Conservation (phyloP, 78 protist genomes). For the Isochrysis galbana region DNA sequence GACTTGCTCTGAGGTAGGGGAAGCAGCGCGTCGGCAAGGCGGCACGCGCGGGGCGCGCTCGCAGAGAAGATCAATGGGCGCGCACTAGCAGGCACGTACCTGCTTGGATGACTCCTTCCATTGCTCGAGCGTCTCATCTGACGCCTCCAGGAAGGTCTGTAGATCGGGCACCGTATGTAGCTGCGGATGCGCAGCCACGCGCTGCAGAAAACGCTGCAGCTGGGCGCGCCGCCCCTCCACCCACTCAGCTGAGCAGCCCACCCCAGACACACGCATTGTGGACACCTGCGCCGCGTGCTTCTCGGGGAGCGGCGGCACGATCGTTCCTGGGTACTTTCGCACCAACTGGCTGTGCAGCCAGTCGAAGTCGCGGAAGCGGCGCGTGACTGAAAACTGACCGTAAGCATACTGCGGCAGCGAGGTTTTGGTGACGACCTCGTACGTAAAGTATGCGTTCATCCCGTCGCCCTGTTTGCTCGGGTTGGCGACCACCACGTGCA, state of each 20-base stretch:
- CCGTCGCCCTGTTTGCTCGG: slow-evolving; percentile 9
- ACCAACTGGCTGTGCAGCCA: slow-evolving; percentile 45
- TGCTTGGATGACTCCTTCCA: not conserved
- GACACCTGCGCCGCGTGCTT: not conserved
- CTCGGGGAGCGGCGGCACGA: slow-evolving; percentile 54
- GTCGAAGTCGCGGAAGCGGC: slow-evolving; percentile 57
- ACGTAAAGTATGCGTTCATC: not conserved
- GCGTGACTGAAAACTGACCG: not conserved
- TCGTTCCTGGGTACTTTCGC: slow-evolving; percentile 34
- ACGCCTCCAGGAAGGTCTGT: slow-evolving; percentile 29
- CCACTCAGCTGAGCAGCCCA: not conserved
- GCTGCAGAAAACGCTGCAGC: slow-evolving; percentile 24
- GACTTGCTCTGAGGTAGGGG: too few relatives aligned
- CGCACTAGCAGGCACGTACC: too few relatives aligned
- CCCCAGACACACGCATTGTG: not conserved
- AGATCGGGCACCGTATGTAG: not conserved
- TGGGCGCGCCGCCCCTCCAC: slow-evolving; percentile 25
- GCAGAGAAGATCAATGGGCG: too few relatives aligned
- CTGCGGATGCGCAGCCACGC: slow-evolving; percentile 25
- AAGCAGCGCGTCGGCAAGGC: too few relatives aligned
- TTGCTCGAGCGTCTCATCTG: not conserved
- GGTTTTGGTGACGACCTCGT: not conserved
- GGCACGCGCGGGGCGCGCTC: too few relatives aligned
- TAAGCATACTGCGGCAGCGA: not conserved
- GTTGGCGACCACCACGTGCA: not conserved